Conservation (phyloP, 306 rosid genomes). For the Delonix regia region DNA sequence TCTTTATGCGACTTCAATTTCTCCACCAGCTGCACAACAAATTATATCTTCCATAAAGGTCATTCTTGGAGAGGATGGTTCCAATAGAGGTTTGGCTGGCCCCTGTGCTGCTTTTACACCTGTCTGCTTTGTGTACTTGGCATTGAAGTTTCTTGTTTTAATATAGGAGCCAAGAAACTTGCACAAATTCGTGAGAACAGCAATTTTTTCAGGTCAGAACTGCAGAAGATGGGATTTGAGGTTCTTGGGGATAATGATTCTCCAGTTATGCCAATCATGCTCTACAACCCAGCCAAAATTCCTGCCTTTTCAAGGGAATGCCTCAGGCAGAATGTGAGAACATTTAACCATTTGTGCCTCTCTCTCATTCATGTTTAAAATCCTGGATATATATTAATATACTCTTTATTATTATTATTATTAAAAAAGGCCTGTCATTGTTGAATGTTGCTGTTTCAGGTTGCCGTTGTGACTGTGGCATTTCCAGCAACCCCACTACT, state of each 20-base stretch:
- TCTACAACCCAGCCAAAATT: constrained; percentile 87
- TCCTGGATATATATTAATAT: background rate
- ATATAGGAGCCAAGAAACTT: constrained; percentile 84
- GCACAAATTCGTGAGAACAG: constrained; percentile 83
- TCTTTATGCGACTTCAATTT: constrained; percentile 88
- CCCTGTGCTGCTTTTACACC: background rate
- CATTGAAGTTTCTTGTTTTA: background rate
- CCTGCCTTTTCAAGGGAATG: constrained; percentile 98
- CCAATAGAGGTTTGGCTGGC: constrained; percentile 68
- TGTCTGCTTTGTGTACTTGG: background rate
- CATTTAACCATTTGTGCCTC: constrained; percentile 18
- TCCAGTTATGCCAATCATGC: constrained; percentile 94
- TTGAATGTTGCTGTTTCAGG: constrained; percentile 45
- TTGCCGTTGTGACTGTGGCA: constrained; percentile 90
- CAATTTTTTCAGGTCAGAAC: constrained; percentile 90
- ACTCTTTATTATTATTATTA: background rate
- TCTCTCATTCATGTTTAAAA: background rate
- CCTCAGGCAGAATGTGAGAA: constrained; percentile 82
- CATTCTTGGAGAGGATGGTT: constrained; percentile 93
- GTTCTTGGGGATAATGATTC: constrained; percentile 84
- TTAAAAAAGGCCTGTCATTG: constrained; percentile 20
- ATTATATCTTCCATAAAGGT: constrained; percentile 82
- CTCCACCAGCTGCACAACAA: constrained; percentile 95
- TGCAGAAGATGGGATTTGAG: constrained; percentile 90
- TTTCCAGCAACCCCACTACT: constrained; percentile 94